Evolutionary conservation across 805 yeast genomes (phyloP).

Genomic region (Wickerhamomyces bovis): DNA sequence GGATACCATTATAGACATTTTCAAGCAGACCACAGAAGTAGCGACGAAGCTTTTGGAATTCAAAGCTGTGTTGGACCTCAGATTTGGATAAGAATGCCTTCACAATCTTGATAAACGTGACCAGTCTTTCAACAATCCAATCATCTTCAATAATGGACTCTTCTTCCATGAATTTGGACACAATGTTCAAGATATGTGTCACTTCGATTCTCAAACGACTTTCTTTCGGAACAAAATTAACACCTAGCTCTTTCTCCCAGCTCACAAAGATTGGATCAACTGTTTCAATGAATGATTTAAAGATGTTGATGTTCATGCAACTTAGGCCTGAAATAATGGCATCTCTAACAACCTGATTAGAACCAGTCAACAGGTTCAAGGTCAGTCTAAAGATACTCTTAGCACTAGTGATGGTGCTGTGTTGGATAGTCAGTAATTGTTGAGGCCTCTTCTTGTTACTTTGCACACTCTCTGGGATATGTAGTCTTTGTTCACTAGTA

Average conservation of each 20-base stretch:
- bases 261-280: constrained; percentile 53
- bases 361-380: constrained; percentile 68
- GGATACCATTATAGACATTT: constrained; percentile 55
- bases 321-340: constrained; percentile 88
- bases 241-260: constrained; percentile 44
- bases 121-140: constrained; percentile 59
- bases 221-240: constrained; percentile 29
- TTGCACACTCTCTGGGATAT: constrained; percentile 45
- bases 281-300: constrained; percentile 73
- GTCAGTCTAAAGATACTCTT: constrained; percentile 84
- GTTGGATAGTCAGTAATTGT: constrained; percentile 77
- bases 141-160: constrained; percentile 53
- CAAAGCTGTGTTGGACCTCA: constrained; percentile 55
- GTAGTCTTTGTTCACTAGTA: constrained; percentile 78
- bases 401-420: constrained; percentile 89
- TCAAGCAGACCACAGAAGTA: constrained; percentile 82
- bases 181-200: constrained; percentile 67
- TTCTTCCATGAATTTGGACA: constrained; percentile 54
- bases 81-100: constrained; percentile 53
- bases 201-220: constrained; percentile 63
- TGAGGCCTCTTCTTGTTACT: constrained; percentile 75
- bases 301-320: constrained; percentile 85
- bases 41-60: constrained; percentile 70
- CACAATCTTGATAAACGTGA: constrained; percentile 54
- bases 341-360: constrained; percentile 66